Percentiles rank a stretch among this genome's conserved stretches.
These are phyloP conservation scores for Penicillium vulpinum DNA, from an alignment of 2,329 filamentous ascomycete genomes.

Conservation along the genomic window DNA sequence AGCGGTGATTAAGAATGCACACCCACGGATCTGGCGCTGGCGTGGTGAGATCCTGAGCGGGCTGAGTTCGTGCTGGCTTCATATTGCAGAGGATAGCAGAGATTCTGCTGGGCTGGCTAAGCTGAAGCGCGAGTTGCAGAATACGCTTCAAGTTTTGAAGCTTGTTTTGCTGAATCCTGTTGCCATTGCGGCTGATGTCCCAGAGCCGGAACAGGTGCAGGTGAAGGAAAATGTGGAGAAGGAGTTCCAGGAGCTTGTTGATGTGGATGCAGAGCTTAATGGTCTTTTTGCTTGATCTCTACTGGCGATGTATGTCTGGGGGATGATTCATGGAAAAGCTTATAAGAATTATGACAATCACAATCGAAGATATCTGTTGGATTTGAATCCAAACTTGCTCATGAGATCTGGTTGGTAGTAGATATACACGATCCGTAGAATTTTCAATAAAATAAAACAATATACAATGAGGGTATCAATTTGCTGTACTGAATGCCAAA, in stretches of 20 bases:
- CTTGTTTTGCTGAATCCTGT: slow-evolving; percentile 31
- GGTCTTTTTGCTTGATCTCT: slow-evolving; percentile 29
- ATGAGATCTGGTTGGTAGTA: not conserved
- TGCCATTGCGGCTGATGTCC: slow-evolving; percentile 12
- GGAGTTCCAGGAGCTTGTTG: slow-evolving; percentile 39
- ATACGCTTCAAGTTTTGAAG: slow-evolving; percentile 31
- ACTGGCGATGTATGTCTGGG: not conserved
- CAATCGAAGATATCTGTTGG: not conserved
- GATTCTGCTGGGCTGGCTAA: slow-evolving; percentile 11
- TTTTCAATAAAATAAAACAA: not conserved
- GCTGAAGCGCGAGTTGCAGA: slow-evolving; percentile 32
- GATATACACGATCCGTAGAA: not conserved
- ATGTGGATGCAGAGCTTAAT: slow-evolving; percentile 35
- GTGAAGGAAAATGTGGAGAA: slow-evolving; percentile 33
- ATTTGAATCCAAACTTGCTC: not conserved
- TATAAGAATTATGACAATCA: not conserved
- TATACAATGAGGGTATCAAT: slow-evolving; percentile 23
- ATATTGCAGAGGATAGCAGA: slow-evolving; percentile 42
- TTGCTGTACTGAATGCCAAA: slow-evolving; percentile 3
- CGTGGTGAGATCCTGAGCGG: slow-evolving; percentile 64
- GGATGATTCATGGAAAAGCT: not conserved
- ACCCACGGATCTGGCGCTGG: slow-evolving; percentile 67
- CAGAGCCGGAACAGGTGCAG: slow-evolving; percentile 21
- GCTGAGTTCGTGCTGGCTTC: slow-evolving; percentile 64
- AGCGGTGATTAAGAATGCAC: slow-evolving; percentile 61